Evolutionary conservation across 352 stramenopile species (phyloP), one percentile per base, ranked within the genome.

Genomic region (Achlya hypogyna): DNA sequence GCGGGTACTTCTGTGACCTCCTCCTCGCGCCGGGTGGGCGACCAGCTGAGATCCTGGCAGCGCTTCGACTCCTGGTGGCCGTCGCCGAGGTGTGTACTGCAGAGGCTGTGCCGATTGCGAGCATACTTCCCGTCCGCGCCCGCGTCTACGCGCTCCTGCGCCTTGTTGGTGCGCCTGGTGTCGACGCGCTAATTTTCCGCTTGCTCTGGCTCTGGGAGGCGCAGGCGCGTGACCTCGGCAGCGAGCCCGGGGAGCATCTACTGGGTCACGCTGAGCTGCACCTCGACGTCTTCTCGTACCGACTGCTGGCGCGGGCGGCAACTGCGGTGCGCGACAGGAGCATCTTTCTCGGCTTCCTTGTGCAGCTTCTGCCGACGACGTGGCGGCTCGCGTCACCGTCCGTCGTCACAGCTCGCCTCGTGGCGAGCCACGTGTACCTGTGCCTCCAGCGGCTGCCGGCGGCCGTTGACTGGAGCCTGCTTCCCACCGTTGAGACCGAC

Each of bases 161-260:
- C 16, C 27, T 45, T 9, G 25, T 60, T 20, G 52, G 52, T 6
- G 10, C 28, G 1, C 1, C 42, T 9, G 28, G 10, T 14, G n/a
- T 14, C 25, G 28, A 60, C 22, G 31, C 31, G 2, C 20, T 64
- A 0, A n/a, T 64, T 1, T 16, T 64, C 16, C 54, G 54, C 51
- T 49, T 64, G 32, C 35, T 64, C 5, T 64, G 54, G 54, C 54
- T 64, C 2, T 64, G 54, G 54, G 54, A 64, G 23, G 12, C 14
- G 3, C 20, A 60, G 2, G 12, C 27, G 25, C 28, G 12, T 9
- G 25, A 42, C 3, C 12, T 6, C 2, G 16, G 23, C 5, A 16
- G 18, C 34, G 29, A 45, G 12, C 12, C 38, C 38, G 6, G 12
- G 38, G n/a, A 10, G 38, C 38, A 10, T 45, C n/a, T 45, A 45